These are phyloP conservation scores for Hypericum perforatum DNA, from an alignment of 345 rosid species.

Conservation along the genomic window DNA sequence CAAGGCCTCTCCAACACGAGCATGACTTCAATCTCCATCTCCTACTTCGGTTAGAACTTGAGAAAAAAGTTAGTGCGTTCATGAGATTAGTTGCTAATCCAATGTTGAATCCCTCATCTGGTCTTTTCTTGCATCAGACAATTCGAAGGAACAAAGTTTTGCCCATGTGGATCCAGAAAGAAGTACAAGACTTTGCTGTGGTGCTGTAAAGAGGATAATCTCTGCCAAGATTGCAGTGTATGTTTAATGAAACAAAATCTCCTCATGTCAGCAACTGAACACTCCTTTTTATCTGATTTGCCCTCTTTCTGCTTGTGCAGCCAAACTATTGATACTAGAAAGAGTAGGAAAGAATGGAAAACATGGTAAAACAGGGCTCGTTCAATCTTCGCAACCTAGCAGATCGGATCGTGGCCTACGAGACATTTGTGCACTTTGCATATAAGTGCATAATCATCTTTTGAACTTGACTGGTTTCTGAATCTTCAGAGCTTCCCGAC, in stretches of 20 bases:
- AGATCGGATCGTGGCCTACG: constrained; percentile 43
- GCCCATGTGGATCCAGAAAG: constrained; percentile 86
- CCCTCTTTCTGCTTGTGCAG: constrained; percentile 22
- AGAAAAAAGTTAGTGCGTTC: neutral
- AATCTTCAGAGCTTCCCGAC: too few relatives aligned
- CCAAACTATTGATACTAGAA: constrained; percentile 43
- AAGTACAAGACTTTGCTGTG: constrained; percentile 89
- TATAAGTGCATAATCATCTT: constrained; percentile 40
- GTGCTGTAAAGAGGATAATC: constrained; percentile 52
- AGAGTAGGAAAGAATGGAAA: constrained; percentile 47
- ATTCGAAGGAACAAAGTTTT: constrained; percentile 56
- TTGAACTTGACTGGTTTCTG: too few relatives aligned
- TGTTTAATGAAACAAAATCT: too few relatives aligned
- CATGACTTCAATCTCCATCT: too few relatives aligned
- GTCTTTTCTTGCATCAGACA: constrained; percentile 33
- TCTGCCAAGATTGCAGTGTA: constrained; percentile 41
- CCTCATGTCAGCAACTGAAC: too few relatives aligned
- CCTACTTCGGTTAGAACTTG: too few relatives aligned
- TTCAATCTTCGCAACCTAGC: constrained; percentile 21
- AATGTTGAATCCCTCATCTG: neutral
- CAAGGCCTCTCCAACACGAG: too few relatives aligned
- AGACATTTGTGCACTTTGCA: constrained; percentile 82
- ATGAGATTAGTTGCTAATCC: neutral
- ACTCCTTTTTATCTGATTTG: constrained; percentile 5
- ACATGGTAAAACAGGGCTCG: constrained; percentile 33